Evolutionary conservation across 2,329 filamentous ascomycete species (phyloP), one percentile per base, ranked within the genome.

Genomic region (Fonsecaea erecta): DNA sequence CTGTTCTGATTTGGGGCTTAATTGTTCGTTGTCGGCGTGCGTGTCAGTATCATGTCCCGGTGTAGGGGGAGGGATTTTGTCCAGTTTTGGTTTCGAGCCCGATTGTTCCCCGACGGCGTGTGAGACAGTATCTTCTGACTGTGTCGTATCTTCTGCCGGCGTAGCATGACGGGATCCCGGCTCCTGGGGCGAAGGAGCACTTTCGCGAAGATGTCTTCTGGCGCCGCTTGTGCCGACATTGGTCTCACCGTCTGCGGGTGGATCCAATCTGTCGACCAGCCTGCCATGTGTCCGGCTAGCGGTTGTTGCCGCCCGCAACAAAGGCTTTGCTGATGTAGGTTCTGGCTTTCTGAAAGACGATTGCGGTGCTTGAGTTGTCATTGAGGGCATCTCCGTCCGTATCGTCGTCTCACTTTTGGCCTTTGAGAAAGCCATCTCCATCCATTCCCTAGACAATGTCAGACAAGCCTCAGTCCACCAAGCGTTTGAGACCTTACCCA

Each of bases 201-300:
- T 30, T 11, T 26, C 26, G 8, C 34, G 18, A 21, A 40, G 8
- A 30, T 12, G 12, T 1, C 14, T 48, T 43, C 21, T 40, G 40
- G 26, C 21, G n/a, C 53, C 67, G 6, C 60, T 55, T 14, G 63
- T 60, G 16, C 60, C 26, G 28, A 56, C n/a, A n/a, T n/a, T 64
- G 32, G 28, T 43, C 37, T 32, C 21, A 43, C 11, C n/a, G 16
- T 32, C 35, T 55, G 21, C 32, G 18, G 66, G 68, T 59, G 48
- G 43, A 62, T 70, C 67, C 24, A 70, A 56, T 26, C n/a, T 43
- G 59, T 70, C 68, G 24, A 69, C 60, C 3, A 55, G 51, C 28
- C 68, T 64, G 12, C 21, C 48, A 14, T 51, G 62, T 55, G 60
- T 67, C 52, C 59, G 35, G 16, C 11, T 40, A 24, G 46, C 30